These are phyloP conservation scores for Stephania cephalantha DNA, from an alignment of 164 flowering plant species.

Conservation along the genomic window DNA sequence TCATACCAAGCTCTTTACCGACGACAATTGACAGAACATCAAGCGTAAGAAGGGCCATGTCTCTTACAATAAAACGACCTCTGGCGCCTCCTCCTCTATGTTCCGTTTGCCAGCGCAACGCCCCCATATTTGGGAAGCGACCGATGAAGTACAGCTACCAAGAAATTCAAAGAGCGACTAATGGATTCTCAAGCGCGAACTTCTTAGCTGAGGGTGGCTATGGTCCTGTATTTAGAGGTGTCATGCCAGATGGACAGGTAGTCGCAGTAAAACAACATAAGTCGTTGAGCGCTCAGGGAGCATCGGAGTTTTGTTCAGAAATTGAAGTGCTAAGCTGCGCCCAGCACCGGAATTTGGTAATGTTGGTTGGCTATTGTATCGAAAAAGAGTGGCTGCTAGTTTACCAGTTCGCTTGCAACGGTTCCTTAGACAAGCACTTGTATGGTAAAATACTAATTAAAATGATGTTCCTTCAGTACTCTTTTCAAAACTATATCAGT, in stretches of 20 bases:
- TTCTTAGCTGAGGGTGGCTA: slow-evolving; percentile 42
- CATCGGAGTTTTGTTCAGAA: slow-evolving; percentile 35
- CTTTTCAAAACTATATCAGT: neutral
- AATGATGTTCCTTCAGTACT: neutral
- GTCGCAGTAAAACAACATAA: slow-evolving; percentile 43
- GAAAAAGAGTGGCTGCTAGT: slow-evolving; percentile 35
- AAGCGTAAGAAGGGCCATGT: slow-evolving; percentile 30
- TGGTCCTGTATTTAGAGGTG: slow-evolving; percentile 37
- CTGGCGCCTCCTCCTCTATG: slow-evolving; percentile 35
- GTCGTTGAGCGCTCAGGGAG: slow-evolving; percentile 34
- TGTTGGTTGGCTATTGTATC: slow-evolving; percentile 41
- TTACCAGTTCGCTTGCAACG: slow-evolving; percentile 43
- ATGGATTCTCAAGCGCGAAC: slow-evolving; percentile 31
- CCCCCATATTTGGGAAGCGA: slow-evolving; percentile 33
- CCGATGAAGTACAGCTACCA: slow-evolving; percentile 32
- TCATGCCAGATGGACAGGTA: slow-evolving; percentile 36
- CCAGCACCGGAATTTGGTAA: slow-evolving; percentile 45
- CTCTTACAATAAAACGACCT: slow-evolving; percentile 29
- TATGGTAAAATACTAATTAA: slow-evolving; percentile 23
- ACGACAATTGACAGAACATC: slow-evolving; percentile 20
- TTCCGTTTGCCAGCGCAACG: slow-evolving; percentile 31
- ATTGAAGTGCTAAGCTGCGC: slow-evolving; percentile 48
- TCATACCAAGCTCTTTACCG: neutral
- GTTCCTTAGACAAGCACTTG: slow-evolving; percentile 38
- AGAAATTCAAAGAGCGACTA: slow-evolving; percentile 33